Evolutionary conservation across 2,329 filamentous ascomycete genomes (phyloP).

Genomic region (Ophiostoma ips): DNA sequence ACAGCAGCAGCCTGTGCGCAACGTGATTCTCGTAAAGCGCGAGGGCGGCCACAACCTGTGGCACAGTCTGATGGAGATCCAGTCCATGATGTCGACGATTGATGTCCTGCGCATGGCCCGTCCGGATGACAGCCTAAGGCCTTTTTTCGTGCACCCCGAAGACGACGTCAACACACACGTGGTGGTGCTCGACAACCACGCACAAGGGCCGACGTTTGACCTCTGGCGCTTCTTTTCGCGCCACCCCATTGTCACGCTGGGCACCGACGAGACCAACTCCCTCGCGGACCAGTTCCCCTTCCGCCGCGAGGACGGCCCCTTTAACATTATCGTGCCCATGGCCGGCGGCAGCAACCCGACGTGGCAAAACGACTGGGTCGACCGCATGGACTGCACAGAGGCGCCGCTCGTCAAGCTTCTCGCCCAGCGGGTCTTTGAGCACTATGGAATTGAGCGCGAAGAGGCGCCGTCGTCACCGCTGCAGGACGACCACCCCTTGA

Average conservation of each 20-base stretch:
- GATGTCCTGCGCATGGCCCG: conserved; percentile 12
- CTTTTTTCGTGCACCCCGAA: conserved; percentile 3
- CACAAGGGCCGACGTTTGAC: conserved; percentile 22
- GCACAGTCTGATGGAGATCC: conserved; percentile 15
- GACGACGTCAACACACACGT: conserved; percentile 14
- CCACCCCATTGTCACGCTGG: conserved; percentile 18
- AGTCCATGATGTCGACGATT: conserved; percentile 10
- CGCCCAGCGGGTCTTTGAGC: conserved; percentile 18
- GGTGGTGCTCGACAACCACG: conserved; percentile 21
- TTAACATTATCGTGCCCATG: conserved; percentile 25
- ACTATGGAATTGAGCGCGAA: conserved; percentile 12
- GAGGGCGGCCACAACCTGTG: conserved; percentile 12
- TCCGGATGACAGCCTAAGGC: not conserved
- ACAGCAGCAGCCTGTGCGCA: not conserved
- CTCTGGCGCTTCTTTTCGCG: conserved; percentile 24
- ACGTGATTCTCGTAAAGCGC: conserved; percentile 11
- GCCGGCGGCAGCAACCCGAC: conserved; percentile 27
- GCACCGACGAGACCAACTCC: conserved; percentile 11
- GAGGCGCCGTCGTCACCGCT: not conserved
- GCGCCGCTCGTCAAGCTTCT: conserved; percentile 22
- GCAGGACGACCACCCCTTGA: conserved; percentile 8
- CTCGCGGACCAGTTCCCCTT: not conserved
- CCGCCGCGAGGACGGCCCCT: not conserved
- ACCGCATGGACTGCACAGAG: conserved; percentile 18
- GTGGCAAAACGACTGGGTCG: conserved; percentile 27